A percentile compares a stretch with the other conserved stretches of the same genome.
phyloP scores from a whole-genome alignment of 1,284 basidiomycete genomes.

The Uromyces viciae-fabae region DNA sequence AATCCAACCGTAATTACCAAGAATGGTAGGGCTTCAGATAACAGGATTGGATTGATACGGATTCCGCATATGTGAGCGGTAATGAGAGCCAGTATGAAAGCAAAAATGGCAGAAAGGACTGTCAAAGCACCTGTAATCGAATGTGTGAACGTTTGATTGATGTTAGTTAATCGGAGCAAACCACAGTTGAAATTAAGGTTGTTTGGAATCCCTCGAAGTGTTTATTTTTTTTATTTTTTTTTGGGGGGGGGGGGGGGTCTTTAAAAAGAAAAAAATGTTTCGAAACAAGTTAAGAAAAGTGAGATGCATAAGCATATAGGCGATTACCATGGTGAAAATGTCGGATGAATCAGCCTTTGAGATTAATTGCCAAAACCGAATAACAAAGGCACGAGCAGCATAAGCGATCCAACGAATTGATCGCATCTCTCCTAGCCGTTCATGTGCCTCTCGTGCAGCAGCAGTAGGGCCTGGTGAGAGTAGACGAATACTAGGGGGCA shows the following conservation, averaged over 20 bases:
- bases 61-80: constrained; percentile 77
- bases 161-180: neutral
- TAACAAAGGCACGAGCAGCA: constrained; percentile 70
- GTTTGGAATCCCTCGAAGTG: too few relatives aligned
- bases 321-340: constrained; percentile 89
- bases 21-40: constrained; percentile 95
- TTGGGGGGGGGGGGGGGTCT: constrained; percentile 45
- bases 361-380: constrained; percentile 80
- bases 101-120: constrained; percentile 76
- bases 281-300: constrained; percentile 87
- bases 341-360: constrained; percentile 91
- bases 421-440: constrained; percentile 65
- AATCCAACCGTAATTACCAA: constrained; percentile 96
- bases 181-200: too few relatives aligned
- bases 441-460: neutral
- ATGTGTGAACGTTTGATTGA: too few relatives aligned
- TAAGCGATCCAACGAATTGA: constrained; percentile 81
- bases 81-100: constrained; percentile 80
- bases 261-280: constrained; percentile 79
- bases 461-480: neutral
- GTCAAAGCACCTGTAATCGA: constrained; percentile 66
- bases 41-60: constrained; percentile 82
- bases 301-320: constrained; percentile 91
- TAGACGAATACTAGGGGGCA: constrained; percentile 15
- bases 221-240: neutral